Evolutionary conservation across 1,284 basidiomycete species (phyloP), one percentile per base, ranked within the genome.

Genomic region (Termitomyces sp.): DNA sequence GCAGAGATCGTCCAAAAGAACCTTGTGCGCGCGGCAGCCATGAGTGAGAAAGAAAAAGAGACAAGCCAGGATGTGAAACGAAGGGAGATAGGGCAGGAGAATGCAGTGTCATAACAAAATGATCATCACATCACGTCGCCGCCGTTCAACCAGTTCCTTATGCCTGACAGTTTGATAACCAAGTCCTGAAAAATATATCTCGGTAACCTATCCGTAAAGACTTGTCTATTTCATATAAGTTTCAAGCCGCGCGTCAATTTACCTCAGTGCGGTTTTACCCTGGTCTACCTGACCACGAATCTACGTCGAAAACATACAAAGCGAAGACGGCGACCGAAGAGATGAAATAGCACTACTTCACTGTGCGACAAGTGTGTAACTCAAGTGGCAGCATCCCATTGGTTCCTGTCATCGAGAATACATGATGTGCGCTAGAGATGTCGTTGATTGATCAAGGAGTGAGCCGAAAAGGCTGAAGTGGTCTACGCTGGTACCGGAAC

Each of bases 11-110:
- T 36, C 56, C 50, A 57, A 45, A 43, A 49, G n/a, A 57, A 34
- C 52, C 50, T 54, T 53, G 24, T 53, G 61, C 43, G 57, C 56
- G 39, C n/a, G n/a, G n/a, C 30, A 55, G 58, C 7, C 56, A 66
- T 54, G 24, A 39, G 50, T 45, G 56, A 38, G 59, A 52, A 44
- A 59, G 43, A 36, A 54, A 57, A 58, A 52, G 46, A 59, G 43
- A 36, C 55, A 57, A 58, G 54, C 19, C 7, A 26, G 2, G n/a
- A 39, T 13, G 54, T 58, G 54, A 51, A 60, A 38, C 15, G 24
- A 38, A 38, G 47, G 10, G n/a, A n/a, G n/a, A 48, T 57, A 54
- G 38, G 44, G 52, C 58, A 58, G 58, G 24, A 36, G 48, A 57
- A 54, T 24, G 24, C 24, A 4, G 24, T 24, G 24, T 24, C n/a